These are phyloP conservation scores for Myxozyma monticola DNA, from an alignment of 805 yeast genomes.

Conservation along the genomic window DNA sequence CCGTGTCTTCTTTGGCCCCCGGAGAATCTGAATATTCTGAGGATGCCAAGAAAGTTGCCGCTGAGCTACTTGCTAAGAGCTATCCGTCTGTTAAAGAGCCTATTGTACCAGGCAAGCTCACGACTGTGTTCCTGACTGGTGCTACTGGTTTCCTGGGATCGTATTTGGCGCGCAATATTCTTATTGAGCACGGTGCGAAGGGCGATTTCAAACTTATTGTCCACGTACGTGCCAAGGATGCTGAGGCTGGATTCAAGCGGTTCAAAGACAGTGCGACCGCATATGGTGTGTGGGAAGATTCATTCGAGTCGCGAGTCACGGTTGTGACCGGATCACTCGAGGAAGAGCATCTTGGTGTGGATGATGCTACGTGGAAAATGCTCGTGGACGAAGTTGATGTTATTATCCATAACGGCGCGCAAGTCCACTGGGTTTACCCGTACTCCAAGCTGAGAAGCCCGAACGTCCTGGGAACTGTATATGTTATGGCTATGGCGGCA, in stretches of 20 bases:
- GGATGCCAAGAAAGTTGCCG: conserved; percentile 64
- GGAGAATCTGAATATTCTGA: conserved; percentile 54
- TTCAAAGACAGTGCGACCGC: conserved; percentile 71
- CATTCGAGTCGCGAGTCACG: conserved; percentile 57
- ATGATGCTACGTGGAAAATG: conserved; percentile 54
- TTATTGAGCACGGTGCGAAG: conserved; percentile 41
- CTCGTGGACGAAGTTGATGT: conserved; percentile 69
- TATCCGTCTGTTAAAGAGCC: conserved; percentile 49
- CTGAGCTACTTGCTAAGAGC: conserved; percentile 44
- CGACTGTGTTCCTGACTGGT: conserved; percentile 86
- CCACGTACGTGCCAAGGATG: conserved; percentile 83
- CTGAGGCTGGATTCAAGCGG: conserved; percentile 72
- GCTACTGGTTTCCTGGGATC: conserved; percentile 96
- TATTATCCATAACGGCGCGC: conserved; percentile 93
- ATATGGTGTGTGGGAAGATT: conserved; percentile 76
- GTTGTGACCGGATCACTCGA: conserved; percentile 84
- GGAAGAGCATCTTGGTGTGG: conserved; percentile 67
- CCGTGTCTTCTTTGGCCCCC: conserved; percentile 3
- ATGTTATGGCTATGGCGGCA: conserved; percentile 74
- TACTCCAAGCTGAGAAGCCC: conserved; percentile 87
- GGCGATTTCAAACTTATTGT: conserved; percentile 65
- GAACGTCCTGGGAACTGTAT: conserved; percentile 83
- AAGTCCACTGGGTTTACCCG: conserved; percentile 98
- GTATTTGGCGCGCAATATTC: conserved; percentile 74
- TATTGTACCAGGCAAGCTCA: conserved; percentile 40